Evolutionary conservation across 2,329 filamentous ascomycete genomes (phyloP).

Genomic region (Davidsoniella eucalypti): DNA sequence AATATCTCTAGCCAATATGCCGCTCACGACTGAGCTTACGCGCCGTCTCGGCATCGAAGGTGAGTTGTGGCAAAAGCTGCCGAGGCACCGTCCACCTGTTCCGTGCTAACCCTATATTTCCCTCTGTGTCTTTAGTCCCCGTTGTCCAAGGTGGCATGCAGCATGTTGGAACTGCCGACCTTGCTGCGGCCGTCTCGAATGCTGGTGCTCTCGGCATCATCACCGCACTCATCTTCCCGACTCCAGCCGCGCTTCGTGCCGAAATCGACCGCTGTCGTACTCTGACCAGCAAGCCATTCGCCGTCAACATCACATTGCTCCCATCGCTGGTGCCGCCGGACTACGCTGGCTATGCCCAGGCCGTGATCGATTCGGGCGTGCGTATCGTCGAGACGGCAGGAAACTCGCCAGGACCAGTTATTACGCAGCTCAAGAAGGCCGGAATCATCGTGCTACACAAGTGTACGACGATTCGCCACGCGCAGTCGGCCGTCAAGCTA

Average conservation of each 20-base stretch:
- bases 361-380: slow-evolving; percentile 85
- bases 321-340: slow-evolving; percentile 80
- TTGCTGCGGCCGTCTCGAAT: slow-evolving; percentile 61
- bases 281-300: slow-evolving; percentile 69
- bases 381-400: slow-evolving; percentile 85
- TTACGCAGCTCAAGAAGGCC: slow-evolving; percentile 69
- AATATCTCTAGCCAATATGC: slow-evolving; percentile 25
- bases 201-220: slow-evolving; percentile 72
- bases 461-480: slow-evolving; percentile 91
- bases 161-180: slow-evolving; percentile 67
- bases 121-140: slow-evolving; percentile 37
- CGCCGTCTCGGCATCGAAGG: slow-evolving; percentile 39
- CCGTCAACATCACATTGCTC: slow-evolving; percentile 86
- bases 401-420: slow-evolving; percentile 77
- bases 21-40: slow-evolving; percentile 41
- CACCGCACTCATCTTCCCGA: slow-evolving; percentile 81
- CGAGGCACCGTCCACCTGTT: background rate
- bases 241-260: slow-evolving; percentile 76
- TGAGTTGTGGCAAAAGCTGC: slow-evolving; percentile 15
- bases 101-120: background rate
- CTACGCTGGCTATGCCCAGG: slow-evolving; percentile 81
- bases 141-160: slow-evolving; percentile 79
- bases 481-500: slow-evolving; percentile 77
- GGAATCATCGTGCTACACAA: slow-evolving; percentile 79
- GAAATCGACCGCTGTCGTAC: slow-evolving; percentile 78